Evolutionary conservation across 768 basidiomycete genomes (phyloP).

Genomic region (Mycena sanguinolenta): DNA sequence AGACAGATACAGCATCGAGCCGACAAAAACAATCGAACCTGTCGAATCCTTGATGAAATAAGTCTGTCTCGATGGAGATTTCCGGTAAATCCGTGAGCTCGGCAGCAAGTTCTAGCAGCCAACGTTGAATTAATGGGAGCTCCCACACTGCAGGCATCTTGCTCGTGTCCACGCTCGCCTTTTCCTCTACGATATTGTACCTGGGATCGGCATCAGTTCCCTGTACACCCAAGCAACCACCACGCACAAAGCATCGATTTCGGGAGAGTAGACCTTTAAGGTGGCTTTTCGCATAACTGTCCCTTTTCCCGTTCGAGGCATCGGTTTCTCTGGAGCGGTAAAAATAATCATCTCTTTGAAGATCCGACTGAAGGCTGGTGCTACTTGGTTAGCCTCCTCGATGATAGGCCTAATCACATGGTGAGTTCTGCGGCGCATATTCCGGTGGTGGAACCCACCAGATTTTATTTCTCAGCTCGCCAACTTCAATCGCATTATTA

Average conservation of each 20-base stretch:
- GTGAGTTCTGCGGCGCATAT: background rate
- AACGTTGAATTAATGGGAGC: constrained; percentile 35
- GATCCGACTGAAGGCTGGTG: constrained; percentile 56
- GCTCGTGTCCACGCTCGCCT: constrained; percentile 6
- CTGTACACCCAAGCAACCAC: background rate
- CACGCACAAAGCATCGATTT: constrained; percentile 56
- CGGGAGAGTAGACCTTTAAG: constrained; percentile 52
- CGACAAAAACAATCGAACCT: constrained; percentile 36
- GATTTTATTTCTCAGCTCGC: constrained; percentile 48
- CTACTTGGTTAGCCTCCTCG: constrained; percentile 56
- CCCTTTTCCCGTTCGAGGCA: constrained; percentile 60
- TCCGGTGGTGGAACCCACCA: constrained; percentile 40
- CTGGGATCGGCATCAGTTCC: constrained; percentile 29
- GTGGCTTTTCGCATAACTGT: constrained; percentile 58
- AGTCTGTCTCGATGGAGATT: constrained; percentile 30
- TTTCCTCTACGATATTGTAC: constrained; percentile 43
- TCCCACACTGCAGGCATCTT: constrained; percentile 37
- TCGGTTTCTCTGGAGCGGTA: constrained; percentile 53
- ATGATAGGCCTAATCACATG: constrained; percentile 47
- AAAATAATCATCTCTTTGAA: constrained; percentile 68
- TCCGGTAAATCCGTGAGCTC: constrained; percentile 28
- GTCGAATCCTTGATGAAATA: constrained; percentile 53
- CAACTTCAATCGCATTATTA: constrained; percentile 42
- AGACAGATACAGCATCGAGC: background rate
- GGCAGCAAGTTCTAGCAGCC: constrained; percentile 43